These are phyloP conservation scores for Amaranthus cruentus DNA, from an alignment of 148 eudicot genomes.

Conservation along the genomic window DNA sequence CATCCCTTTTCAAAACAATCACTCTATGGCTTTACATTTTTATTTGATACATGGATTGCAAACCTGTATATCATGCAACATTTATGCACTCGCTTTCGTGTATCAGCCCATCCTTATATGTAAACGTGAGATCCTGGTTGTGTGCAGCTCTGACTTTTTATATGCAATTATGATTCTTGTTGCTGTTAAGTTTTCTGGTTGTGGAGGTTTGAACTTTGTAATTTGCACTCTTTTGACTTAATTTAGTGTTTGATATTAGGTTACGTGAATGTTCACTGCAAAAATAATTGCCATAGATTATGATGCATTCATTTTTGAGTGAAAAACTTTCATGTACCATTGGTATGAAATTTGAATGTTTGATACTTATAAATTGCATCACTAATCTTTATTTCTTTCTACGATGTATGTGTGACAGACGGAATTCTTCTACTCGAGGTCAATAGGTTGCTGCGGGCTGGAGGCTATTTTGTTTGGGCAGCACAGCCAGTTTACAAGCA, in stretches of 20 bases:
- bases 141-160: no score
- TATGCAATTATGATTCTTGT: not conserved
- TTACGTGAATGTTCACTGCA: not conserved
- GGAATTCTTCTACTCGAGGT: slow-evolving; percentile 94
- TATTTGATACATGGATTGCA: no score
- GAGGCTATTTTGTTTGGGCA: slow-evolving; percentile 98
- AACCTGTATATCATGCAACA: no score
- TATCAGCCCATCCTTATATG: no score
- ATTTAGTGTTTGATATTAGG: no score
- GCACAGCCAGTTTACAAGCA: slow-evolving; percentile 99
- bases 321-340: not conserved
- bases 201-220: not conserved
- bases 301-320: not conserved
- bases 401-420: slow-evolving; percentile 42
- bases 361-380: not conserved
- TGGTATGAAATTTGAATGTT: no score
- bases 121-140: no score
- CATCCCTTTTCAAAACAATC: not conserved
- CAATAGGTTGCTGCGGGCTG: slow-evolving; percentile 87
- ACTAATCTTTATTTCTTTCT: slow-evolving; percentile 10
- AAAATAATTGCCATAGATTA: not conserved
- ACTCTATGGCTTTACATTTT: not conserved
- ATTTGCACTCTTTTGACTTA: not conserved
- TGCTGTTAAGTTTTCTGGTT: not conserved
- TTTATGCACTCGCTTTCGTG: no score